Percentiles rank a stretch among this genome's conserved stretches.
Conservation (phyloP, 1,284 basidiomycete genomes). For the Heterobasidion occidentale region DNA sequence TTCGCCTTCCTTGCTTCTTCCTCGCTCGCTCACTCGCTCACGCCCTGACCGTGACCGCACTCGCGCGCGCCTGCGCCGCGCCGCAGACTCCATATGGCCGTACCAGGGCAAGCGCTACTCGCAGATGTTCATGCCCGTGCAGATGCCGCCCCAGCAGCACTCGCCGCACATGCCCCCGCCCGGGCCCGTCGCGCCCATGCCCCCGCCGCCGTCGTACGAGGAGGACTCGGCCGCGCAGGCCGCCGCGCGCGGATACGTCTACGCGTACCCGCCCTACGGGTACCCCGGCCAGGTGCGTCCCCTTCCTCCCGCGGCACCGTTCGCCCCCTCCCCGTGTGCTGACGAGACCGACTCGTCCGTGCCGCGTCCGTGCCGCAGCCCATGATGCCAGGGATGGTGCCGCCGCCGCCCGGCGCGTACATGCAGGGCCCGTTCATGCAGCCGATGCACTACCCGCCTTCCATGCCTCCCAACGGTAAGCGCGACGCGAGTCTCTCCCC, state of each 20-base stretch:
- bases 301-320: neutral
- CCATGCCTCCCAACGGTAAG: slow-evolving; percentile 63
- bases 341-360: no score
- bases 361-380: slow-evolving; percentile 28
- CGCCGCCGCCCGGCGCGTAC: slow-evolving; percentile 68
- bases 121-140: slow-evolving; percentile 61
- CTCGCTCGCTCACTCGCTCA: no score
- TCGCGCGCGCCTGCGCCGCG: neutral
- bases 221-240: slow-evolving; percentile 59
- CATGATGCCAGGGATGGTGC: slow-evolving; percentile 77
- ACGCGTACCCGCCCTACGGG: slow-evolving; percentile 66
- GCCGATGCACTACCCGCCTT: slow-evolving; percentile 70
- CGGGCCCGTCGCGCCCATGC: slow-evolving; percentile 60
- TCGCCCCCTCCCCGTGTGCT: no score
- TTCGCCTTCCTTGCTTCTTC: neutral
- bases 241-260: slow-evolving; percentile 52
- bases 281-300: slow-evolving; percentile 63
- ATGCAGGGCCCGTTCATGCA: slow-evolving; percentile 76
- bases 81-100: slow-evolving; percentile 71
- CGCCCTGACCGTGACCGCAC: no score
- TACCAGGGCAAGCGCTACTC: slow-evolving; percentile 84
- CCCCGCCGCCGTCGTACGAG: slow-evolving; percentile 60
- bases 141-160: slow-evolving; percentile 49
- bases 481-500: neutral
- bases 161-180: slow-evolving; percentile 64